Percentiles rank a stretch among this genome's conserved stretches.
Conservation (phyloP, 2,329 filamentous ascomycete species). For the Aureobasidium sp. region DNA sequence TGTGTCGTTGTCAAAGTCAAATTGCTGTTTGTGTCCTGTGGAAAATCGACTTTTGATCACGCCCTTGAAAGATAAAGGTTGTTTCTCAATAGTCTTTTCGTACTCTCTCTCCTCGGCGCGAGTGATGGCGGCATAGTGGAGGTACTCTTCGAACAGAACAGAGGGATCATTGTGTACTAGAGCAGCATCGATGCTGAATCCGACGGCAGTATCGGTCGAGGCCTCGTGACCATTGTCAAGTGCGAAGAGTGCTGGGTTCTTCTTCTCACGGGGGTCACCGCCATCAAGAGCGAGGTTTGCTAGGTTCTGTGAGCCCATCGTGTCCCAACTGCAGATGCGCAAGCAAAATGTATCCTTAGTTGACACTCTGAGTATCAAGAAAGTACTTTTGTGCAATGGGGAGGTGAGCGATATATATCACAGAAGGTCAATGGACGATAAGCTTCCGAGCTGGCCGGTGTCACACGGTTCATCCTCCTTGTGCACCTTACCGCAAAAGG, state of each 20-base stretch:
- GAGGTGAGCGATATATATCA: no score
- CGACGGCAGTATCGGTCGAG: neutral
- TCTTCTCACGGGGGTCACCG: conserved; percentile 7
- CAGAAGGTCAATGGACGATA: no score
- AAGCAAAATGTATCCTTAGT: no score
- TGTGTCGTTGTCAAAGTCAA: neutral
- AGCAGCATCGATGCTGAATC: conserved; percentile 8
- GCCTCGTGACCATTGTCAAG: neutral
- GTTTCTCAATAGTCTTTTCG: conserved; percentile 20
- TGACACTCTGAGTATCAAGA: no score
- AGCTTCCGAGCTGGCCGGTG: no score
- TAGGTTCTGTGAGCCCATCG: conserved; percentile 2
- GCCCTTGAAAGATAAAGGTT: conserved; percentile 16
- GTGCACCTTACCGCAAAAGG: no score
- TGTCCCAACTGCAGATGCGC: no score
- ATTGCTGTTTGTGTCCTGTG: conserved; percentile 10
- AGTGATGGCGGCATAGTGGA: conserved; percentile 19
- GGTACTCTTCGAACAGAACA: conserved; percentile 25
- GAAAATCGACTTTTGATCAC: conserved; percentile 21
- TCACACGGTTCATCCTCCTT: no score
- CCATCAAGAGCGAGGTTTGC: conserved; percentile 13
- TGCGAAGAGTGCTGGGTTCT: conserved; percentile 5
- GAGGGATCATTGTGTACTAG: conserved; percentile 20
- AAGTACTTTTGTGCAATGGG: no score
- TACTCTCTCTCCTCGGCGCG: conserved; percentile 20